A percentile compares a stretch with the other conserved stretches of the same genome.
Evolutionary conservation across 225 moss, liverwort and hornwort genomes (phyloP).

Genomic region (Polytrichum commune): DNA sequence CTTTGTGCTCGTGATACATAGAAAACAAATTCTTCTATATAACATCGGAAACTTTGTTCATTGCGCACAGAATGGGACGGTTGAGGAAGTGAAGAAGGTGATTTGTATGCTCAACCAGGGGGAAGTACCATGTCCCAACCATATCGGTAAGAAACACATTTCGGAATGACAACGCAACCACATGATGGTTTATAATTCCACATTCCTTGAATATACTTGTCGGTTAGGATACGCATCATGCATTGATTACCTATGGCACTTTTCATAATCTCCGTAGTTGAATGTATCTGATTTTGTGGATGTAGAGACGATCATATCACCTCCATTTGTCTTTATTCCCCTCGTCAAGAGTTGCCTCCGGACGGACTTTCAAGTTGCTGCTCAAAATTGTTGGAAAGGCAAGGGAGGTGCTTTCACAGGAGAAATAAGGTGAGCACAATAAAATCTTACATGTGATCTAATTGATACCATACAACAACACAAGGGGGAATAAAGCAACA

Average conservation of each 20-base stretch:
- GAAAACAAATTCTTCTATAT: no score
- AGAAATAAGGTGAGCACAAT: conserved; percentile 73
- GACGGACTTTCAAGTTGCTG: conserved; percentile 79
- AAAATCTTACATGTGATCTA: not conserved
- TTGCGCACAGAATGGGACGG: conserved; percentile 70
- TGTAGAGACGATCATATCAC: conserved; percentile 81
- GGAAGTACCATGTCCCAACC: conserved; percentile 88
- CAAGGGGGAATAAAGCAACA: no score
- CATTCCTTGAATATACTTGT: no score
- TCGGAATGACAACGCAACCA: not conserved
- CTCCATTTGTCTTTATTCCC: conserved; percentile 78
- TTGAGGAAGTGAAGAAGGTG: conserved; percentile 70
- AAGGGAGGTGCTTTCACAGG: conserved; percentile 94
- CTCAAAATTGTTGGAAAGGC: conserved; percentile 87
- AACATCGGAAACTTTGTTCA: not conserved
- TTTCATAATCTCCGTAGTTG: no score
- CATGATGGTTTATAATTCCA: no score
- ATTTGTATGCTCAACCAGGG: conserved; percentile 69
- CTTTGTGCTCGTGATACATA: no score
- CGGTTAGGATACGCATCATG: no score
- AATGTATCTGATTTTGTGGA: no score
- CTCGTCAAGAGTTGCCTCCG: conserved; percentile 68
- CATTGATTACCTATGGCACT: no score
- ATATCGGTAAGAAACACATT: conserved; percentile 47
- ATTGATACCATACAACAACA: no score